These are phyloP conservation scores for Plasmodium chabaudi DNA, from an alignment of 169 alveolate genomes.

Conservation along the genomic window DNA sequence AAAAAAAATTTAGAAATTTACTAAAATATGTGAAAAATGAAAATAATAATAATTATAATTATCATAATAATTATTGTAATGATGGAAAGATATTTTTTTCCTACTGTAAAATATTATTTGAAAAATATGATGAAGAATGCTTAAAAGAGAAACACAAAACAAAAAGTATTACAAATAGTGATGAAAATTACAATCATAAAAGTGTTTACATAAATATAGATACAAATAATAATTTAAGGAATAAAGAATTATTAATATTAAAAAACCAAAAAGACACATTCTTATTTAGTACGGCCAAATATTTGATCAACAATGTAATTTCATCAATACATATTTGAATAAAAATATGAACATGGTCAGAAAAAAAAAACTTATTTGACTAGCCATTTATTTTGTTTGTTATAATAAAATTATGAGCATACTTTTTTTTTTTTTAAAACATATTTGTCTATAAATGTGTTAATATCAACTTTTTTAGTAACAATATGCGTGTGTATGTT, in stretches of 20 bases:
- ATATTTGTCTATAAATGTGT: too few species aligned
- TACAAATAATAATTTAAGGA: constrained; percentile 18
- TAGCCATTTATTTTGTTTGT: too few species aligned
- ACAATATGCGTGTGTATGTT: too few species aligned
- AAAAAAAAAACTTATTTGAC: too few species aligned
- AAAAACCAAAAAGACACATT: constrained; percentile 14
- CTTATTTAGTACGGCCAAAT: constrained; percentile 29
- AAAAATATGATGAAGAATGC: not conserved
- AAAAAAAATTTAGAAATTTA: constrained; percentile 29
- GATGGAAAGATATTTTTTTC: constrained; percentile 1
- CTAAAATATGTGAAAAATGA: constrained; percentile 2
- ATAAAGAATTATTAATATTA: constrained; percentile 7
- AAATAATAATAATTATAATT: constrained; percentile 6
- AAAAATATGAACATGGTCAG: too few species aligned
- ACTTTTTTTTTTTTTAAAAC: too few species aligned
- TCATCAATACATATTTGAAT: constrained; percentile 45
- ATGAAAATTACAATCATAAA: constrained; percentile 16
- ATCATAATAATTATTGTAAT: not conserved
- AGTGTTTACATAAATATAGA: constrained; percentile 45
- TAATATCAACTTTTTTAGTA: too few species aligned
- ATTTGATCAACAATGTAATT: constrained; percentile 34
- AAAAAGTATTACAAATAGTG: constrained; percentile 1
- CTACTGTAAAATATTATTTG: constrained; percentile 1
- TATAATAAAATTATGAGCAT: too few species aligned
- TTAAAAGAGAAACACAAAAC: constrained; percentile 15